A percentile compares a stretch with the other conserved stretches of the same genome.
phyloP scores from a whole-genome alignment of 441 rosid genomes.

The Corymbia citriodora region DNA sequence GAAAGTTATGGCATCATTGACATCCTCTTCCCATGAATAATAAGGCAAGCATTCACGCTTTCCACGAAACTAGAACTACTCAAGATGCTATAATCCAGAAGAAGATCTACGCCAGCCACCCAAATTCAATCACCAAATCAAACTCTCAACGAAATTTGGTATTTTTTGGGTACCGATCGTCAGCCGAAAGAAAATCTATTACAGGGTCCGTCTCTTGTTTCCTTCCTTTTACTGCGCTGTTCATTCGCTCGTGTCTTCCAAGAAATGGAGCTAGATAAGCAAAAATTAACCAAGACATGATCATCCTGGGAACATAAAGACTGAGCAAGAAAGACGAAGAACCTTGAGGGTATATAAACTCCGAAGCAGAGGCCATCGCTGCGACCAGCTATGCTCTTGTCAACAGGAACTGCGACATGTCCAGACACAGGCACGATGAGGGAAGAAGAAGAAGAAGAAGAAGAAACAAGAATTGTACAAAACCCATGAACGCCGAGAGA shows the following conservation, averaged over 20 bases:
- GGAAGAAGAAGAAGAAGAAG: neutral
- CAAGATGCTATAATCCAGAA: neutral
- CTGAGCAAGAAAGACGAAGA: neutral
- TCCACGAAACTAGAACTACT: neutral
- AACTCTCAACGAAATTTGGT: neutral
- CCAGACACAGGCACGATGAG: neutral
- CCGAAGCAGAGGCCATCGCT: conserved; percentile 35
- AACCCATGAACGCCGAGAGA: neutral
- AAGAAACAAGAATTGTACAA: neutral
- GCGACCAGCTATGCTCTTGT: neutral
- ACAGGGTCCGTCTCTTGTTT: neutral
- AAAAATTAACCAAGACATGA: neutral
- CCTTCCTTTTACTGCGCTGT: neutral
- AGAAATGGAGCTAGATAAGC: neutral
- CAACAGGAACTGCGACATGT: neutral
- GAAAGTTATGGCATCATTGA: neutral
- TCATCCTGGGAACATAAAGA: neutral
- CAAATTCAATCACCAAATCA: neutral
- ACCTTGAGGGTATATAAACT: conserved; percentile 50
- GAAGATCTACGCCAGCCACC: neutral
- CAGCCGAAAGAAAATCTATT: neutral
- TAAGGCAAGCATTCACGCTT: neutral
- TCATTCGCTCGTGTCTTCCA: neutral
- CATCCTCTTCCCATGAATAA: neutral
- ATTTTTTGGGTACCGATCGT: neutral